Evolutionary conservation across 345 rosid genomes (phyloP), one percentile per base, ranked within the genome.

Genomic region (Syzygium aromaticum): DNA sequence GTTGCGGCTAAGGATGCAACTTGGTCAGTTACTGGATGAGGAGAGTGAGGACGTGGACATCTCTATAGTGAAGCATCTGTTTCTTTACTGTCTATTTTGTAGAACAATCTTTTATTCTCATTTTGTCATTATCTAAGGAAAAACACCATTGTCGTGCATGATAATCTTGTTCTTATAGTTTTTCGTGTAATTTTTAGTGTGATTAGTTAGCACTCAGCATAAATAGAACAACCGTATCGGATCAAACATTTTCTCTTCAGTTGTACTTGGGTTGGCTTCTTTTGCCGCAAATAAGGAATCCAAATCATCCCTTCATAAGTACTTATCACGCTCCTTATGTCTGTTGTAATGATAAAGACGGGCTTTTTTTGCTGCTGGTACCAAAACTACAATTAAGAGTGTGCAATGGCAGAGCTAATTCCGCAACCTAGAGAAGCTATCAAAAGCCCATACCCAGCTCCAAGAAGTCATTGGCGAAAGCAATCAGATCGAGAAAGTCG

Each of bases 381-480:
- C 93, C 5, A 93, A 94, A n/a, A 90, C 93, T 84, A 88, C 93
- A 11, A 90, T 38, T 89, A 91, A 53, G 93, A 93, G 57, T 93
- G 95, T 94, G 95, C 94, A 83, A 87, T 93, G 94, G 84, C 92
- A 5, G 95, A 94, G 84, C 51, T 93, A 15, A 89, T 93, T 85
- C 28, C 28, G 6, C 22, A 87, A 88, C 38, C 93, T 93, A 17
- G 17, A 86, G 4, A 86, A 86, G n/a, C 54, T 91, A 38, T 23
- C 43, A 8, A 91, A 89, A 90, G 93, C 91, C 5, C 86, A 54
- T 54, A 80, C 49, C 17, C 94, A 93, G 89, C 88, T 93, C 2
- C 88, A 91, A 43, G 7, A 46, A 56, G 86, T 7, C 8, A 83
- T 93, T 8, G 94, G 94, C 23, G 86, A 87, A 86, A 92, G 89